Conservation (phyloP, 2,329 filamentous ascomycete genomes). For the Neoscytalidium dimidiatum region DNA sequence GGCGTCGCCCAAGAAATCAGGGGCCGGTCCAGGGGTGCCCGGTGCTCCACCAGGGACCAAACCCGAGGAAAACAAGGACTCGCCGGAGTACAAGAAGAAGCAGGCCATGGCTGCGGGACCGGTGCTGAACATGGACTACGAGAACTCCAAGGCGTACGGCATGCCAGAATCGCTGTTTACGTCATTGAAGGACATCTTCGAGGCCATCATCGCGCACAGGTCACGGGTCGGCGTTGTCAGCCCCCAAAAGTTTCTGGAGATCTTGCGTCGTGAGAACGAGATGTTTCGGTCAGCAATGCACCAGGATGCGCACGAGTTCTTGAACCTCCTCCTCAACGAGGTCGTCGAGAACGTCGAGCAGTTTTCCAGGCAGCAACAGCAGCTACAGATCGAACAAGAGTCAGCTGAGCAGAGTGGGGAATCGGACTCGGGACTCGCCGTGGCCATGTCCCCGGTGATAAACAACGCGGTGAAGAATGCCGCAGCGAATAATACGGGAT, state of each 20-base stretch:
- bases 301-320: slow-evolving; percentile 96
- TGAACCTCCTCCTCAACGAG: slow-evolving; percentile 92
- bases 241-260: slow-evolving; percentile 89
- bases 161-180: slow-evolving; percentile 97
- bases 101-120: slow-evolving; percentile 86
- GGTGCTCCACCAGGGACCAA: slow-evolving; percentile 61
- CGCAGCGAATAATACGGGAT: slow-evolving; percentile 53
- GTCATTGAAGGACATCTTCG: slow-evolving; percentile 92
- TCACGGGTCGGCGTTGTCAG: slow-evolving; percentile 88
- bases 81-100: slow-evolving; percentile 97
- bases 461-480: slow-evolving; percentile 4
- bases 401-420: slow-evolving; percentile 52
- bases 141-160: slow-evolving; percentile 77
- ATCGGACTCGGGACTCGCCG: slow-evolving; percentile 21
- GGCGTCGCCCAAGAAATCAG: slow-evolving; percentile 38
- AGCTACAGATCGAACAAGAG: slow-evolving; percentile 3
- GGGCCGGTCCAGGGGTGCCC: slow-evolving; percentile 49
- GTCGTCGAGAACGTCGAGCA: slow-evolving; percentile 91
- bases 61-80: slow-evolving; percentile 91
- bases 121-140: slow-evolving; percentile 79
- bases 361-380: slow-evolving; percentile 63
- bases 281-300: slow-evolving; percentile 98
- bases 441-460: slow-evolving; percentile 24
- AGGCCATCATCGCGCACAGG: slow-evolving; percentile 78
- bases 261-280: slow-evolving; percentile 91